Evolutionary conservation across 148 eudicot genomes (phyloP), one percentile per base, ranked within the genome.

Genomic region (Rhododendron griersonianum): DNA sequence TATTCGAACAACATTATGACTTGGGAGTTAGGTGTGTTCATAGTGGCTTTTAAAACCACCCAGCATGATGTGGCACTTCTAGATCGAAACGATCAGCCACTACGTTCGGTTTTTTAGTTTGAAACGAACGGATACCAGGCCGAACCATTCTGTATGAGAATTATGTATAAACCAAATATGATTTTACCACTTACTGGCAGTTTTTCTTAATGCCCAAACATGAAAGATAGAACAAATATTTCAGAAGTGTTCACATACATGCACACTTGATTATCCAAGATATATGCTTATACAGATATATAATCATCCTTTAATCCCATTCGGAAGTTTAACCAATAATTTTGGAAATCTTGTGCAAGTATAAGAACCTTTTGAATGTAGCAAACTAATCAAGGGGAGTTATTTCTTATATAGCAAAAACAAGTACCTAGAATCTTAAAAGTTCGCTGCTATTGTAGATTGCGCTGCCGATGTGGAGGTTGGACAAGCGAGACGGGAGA

Each of bases 401-500:
- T 21, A 41, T 51, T 45, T 80, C 83, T 30, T 23, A 81, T 30
- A 33, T 30, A 81, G 7, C 75, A 67, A 33, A 84, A 73, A 15
- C 7, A 45, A 77, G 82, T 87, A 74, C 85, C 84, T 44, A 25
- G 30, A 30, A 69, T 45, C 1, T 37, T 35, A 37, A 81, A 53
- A 18, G 71, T 80, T 47, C 11, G 18, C 55, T 13, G 30, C 84
- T 85, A 85, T 28, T 69, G 84, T 63, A 80, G 73, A 73, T 84
- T 71, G 82, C 79, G 78, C 87, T 83, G 78, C 15, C 81, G 51
- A 55, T 82, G 90, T 15, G 87, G 89, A 84, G 89, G 87, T 67
- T 84, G 92, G 48, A 89, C 84, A 82, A 91, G 90, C 1, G 93
- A 90, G 81, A 73, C 77, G 0, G 98, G 94, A 78, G 95, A 92